These are phyloP conservation scores for Clohesyomyces aquaticus DNA, from an alignment of 495 filamentous ascomycete species.

Conservation along the genomic window DNA sequence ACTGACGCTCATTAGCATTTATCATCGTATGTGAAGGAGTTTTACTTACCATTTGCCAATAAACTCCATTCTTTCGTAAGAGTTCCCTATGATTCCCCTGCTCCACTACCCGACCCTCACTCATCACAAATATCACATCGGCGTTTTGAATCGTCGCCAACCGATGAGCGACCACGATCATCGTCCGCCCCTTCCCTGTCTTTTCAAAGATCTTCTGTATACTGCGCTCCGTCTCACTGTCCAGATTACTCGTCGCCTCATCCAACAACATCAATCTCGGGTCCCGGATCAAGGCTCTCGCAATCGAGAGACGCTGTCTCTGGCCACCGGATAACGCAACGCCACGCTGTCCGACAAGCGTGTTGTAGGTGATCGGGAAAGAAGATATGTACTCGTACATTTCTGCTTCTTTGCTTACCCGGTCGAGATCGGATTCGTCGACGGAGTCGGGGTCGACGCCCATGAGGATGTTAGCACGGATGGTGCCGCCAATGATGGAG, in stretches of 20 bases:
- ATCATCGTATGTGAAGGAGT: not conserved
- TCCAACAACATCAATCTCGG: constrained; percentile 75
- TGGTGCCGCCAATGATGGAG: constrained; percentile 80
- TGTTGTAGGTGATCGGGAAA: constrained; percentile 71
- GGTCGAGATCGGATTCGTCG: constrained; percentile 27
- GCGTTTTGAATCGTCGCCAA: constrained; percentile 63
- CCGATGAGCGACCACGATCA: constrained; percentile 43
- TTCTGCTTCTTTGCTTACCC: constrained; percentile 41
- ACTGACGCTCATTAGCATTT: constrained; percentile 23
- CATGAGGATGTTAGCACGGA: constrained; percentile 79
- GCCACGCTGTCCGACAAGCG: constrained; percentile 76
- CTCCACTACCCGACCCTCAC: constrained; percentile 77
- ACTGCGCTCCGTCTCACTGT: constrained; percentile 80
- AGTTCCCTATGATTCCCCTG: constrained; percentile 71
- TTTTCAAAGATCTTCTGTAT: constrained; percentile 74
- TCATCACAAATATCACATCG: constrained; percentile 83
- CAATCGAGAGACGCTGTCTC: constrained; percentile 80
- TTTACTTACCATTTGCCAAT: constrained; percentile 75
- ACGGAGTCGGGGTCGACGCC: constrained; percentile 50
- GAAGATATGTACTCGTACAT: constrained; percentile 44
- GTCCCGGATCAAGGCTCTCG: constrained; percentile 71
- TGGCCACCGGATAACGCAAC: constrained; percentile 80
- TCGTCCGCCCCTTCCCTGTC: constrained; percentile 33
- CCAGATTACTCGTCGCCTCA: constrained; percentile 80
- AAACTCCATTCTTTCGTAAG: constrained; percentile 67